phyloP scores from a whole-genome alignment of 2,329 filamentous ascomycete species.

The Alternaria triticina region DNA sequence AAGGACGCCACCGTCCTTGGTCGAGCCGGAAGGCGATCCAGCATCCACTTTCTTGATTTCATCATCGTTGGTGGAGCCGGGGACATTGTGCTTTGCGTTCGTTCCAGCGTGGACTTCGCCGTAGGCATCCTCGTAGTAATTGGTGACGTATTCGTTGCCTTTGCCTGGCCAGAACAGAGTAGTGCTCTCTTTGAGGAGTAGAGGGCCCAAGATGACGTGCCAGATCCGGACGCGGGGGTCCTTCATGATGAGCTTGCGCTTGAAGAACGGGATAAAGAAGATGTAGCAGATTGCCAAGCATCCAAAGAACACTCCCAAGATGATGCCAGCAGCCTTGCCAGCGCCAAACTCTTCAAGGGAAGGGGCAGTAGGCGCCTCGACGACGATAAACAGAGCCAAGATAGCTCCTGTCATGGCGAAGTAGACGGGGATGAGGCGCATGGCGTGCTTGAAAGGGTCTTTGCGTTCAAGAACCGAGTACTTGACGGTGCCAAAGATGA shows the following conservation, averaged over 20 bases:
- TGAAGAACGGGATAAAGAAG: conserved; percentile 39
- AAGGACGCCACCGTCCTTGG: background rate
- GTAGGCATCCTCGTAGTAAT: conserved; percentile 49
- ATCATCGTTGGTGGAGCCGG: conserved; percentile 10
- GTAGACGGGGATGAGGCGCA: conserved; percentile 58
- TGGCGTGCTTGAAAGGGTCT: conserved; percentile 58
- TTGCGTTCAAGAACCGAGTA: conserved; percentile 57
- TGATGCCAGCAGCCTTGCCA: conserved; percentile 37
- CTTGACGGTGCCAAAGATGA: conserved; percentile 60
- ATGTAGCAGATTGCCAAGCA: conserved; percentile 29
- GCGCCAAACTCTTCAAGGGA: conserved; percentile 39
- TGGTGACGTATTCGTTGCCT: conserved; percentile 45
- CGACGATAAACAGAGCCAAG: conserved; percentile 65
- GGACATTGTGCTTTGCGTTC: conserved; percentile 7
- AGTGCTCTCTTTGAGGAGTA: conserved; percentile 48
- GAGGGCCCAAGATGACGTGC: conserved; percentile 46
- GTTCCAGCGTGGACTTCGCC: conserved; percentile 29
- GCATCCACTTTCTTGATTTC: conserved; percentile 6
- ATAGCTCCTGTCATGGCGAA: conserved; percentile 57
- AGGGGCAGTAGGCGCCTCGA: conserved; percentile 50
- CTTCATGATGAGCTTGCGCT: conserved; percentile 35
- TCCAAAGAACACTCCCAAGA: conserved; percentile 35
- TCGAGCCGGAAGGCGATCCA: conserved; percentile 1
- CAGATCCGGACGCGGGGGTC: conserved; percentile 34
- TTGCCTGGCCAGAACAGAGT: conserved; percentile 51